Evolutionary conservation across 345 rosid species (phyloP).

Genomic region (Ricinus communis): DNA sequence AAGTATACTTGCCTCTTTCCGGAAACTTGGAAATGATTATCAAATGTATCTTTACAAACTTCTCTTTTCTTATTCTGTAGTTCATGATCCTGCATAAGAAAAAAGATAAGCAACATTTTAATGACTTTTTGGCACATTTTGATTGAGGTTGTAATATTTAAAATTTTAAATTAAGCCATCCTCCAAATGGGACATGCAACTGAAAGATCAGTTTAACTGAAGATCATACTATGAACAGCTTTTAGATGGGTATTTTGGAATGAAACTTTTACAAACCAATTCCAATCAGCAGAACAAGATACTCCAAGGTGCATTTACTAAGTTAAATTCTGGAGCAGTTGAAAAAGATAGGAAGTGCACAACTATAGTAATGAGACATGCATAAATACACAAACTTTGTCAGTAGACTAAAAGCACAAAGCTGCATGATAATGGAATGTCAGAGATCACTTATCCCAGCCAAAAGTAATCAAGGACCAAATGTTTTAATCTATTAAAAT

Average conservation of each 20-base stretch:
- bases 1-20: slow-evolving; percentile 45
- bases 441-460: background rate
- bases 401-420: background rate
- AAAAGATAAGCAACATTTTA: background rate
- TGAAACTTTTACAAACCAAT: background rate
- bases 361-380: background rate
- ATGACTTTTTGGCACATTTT: too few species aligned
- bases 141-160: too few species aligned
- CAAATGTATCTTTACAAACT: slow-evolving; percentile 32
- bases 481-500: background rate
- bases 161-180: background rate
- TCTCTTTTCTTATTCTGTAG: slow-evolving; percentile 23
- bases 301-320: background rate
- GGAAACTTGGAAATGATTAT: slow-evolving; percentile 36
- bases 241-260: background rate
- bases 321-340: background rate
- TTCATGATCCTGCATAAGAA: slow-evolving; percentile 34
- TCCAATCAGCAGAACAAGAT: background rate
- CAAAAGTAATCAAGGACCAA: background rate
- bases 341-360: background rate
- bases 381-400: background rate
- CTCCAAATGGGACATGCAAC: background rate
- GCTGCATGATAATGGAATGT: background rate
- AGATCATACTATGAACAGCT: background rate
- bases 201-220: background rate